phyloP scores from a whole-genome alignment of 352 stramenopile genomes.

The Phytophthora sojae region DNA sequence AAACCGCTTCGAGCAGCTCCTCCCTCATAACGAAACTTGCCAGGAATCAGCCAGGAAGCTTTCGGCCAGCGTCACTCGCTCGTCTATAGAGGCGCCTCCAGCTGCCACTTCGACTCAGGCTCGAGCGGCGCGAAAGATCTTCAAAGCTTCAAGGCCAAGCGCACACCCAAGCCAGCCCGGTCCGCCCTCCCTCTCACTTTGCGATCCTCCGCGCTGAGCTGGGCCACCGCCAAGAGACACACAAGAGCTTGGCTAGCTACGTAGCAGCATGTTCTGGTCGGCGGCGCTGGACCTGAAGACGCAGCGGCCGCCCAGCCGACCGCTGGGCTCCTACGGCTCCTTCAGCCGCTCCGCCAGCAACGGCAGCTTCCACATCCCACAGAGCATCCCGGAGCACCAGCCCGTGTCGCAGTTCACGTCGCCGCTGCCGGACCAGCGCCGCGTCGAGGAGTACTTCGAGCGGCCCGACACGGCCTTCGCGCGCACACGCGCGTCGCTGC shows the following conservation, averaged over 20 bases:
- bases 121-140: constrained; percentile 28
- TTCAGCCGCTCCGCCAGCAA: constrained; percentile 47
- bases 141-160: constrained; percentile 10
- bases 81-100: background rate
- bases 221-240: background rate
- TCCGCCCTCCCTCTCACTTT: constrained; percentile 13
- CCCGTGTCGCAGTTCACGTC: constrained; percentile 69
- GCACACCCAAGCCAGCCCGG: background rate
- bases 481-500: constrained; percentile 31
- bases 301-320: constrained; percentile 31
- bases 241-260: background rate
- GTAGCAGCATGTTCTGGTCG: constrained; percentile 73
- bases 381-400: constrained; percentile 83
- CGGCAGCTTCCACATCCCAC: constrained; percentile 65
- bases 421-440: constrained; percentile 35
- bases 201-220: constrained; percentile 7
- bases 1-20: constrained; percentile 18
- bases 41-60: constrained; percentile 1
- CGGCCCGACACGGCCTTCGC: constrained; percentile 34
- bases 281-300: constrained; percentile 72
- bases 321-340: constrained; percentile 57
- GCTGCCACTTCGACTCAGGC: background rate
- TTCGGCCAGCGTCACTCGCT: background rate
- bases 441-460: constrained; percentile 42
- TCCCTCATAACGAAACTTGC: constrained; percentile 8